phyloP scores from a whole-genome alignment of 2,329 filamentous ascomycete species.

The Ophiostoma novo-ulmi region DNA sequence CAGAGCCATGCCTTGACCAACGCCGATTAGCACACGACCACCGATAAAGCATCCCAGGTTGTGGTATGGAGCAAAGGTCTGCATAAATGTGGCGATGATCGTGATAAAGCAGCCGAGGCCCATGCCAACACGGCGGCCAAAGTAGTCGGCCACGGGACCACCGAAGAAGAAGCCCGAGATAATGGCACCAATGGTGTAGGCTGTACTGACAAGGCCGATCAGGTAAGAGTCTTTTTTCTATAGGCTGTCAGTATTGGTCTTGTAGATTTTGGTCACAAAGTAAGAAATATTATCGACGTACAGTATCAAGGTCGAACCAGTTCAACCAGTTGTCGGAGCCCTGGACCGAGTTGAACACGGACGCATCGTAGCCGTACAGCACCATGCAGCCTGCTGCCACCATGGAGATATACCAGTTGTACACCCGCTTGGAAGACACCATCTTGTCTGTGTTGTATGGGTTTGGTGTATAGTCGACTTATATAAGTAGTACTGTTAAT shows the following conservation, averaged over 20 bases:
- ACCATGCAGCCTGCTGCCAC: constrained; percentile 71
- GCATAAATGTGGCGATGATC: constrained; percentile 64
- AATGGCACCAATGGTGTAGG: constrained; percentile 66
- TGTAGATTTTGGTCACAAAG: background rate
- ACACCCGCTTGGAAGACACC: constrained; percentile 27
- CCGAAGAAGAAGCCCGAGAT: constrained; percentile 65
- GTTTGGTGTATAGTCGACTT: background rate
- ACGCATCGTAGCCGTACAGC: constrained; percentile 69
- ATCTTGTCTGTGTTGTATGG: background rate
- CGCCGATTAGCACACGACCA: constrained; percentile 62
- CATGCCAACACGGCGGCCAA: constrained; percentile 62
- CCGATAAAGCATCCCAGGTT: constrained; percentile 63
- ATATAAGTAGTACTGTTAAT: background rate
- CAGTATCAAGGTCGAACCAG: constrained; percentile 52
- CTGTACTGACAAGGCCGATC: constrained; percentile 56
- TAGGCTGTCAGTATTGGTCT: background rate
- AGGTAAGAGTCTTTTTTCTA: constrained; percentile 40
- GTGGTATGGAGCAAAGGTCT: constrained; percentile 57
- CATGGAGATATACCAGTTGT: constrained; percentile 51
- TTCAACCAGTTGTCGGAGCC: constrained; percentile 61
- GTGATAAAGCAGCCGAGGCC: constrained; percentile 58
- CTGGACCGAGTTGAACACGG: constrained; percentile 68
- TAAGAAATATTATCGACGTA: background rate
- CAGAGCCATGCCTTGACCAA: constrained; percentile 62
- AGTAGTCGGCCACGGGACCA: constrained; percentile 56